Conservation (phyloP, 1,139 yeast species). For the Protomyces macrosporus region DNA sequence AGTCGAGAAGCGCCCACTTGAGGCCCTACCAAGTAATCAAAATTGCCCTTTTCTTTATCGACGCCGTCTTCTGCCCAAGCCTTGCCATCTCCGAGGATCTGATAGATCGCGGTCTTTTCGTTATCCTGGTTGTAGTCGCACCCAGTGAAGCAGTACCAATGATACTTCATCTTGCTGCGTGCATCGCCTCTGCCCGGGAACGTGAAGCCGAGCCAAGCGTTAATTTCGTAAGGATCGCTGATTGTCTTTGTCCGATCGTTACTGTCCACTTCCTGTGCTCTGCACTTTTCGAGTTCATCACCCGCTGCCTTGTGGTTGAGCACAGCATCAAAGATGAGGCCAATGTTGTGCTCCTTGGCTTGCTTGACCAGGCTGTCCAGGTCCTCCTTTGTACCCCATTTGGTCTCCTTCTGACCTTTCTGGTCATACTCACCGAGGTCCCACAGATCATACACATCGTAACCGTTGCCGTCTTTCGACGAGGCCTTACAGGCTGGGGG, state of each 20-base stretch:
- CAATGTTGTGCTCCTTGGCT: slow-evolving; percentile 26
- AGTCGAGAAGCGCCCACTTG: background rate
- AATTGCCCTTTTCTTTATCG: slow-evolving; percentile 32
- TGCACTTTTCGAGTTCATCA: slow-evolving; percentile 30
- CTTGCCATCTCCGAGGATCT: slow-evolving; percentile 31
- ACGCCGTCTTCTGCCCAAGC: slow-evolving; percentile 30
- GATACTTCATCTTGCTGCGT: slow-evolving; percentile 30
- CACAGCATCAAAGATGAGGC: slow-evolving; percentile 30
- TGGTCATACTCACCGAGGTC: slow-evolving; percentile 33
- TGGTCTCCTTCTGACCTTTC: slow-evolving; percentile 30
- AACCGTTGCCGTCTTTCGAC: slow-evolving; percentile 31
- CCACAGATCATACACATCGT: slow-evolving; percentile 32
- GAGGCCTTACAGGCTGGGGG: slow-evolving; percentile 31
- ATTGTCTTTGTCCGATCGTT: slow-evolving; percentile 30
- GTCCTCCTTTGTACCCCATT: slow-evolving; percentile 32
- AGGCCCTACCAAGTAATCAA: slow-evolving; percentile 28
- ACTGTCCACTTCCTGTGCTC: slow-evolving; percentile 31
- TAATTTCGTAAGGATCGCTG: slow-evolving; percentile 30
- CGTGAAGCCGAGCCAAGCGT: slow-evolving; percentile 32
- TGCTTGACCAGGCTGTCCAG: slow-evolving; percentile 22
- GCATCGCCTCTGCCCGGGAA: slow-evolving; percentile 32
- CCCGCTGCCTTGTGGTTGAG: slow-evolving; percentile 33
- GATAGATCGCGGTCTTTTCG: slow-evolving; percentile 31
- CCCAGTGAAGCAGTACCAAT: slow-evolving; percentile 32
- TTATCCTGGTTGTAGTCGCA: slow-evolving; percentile 31